Base-by-base conservation (phyloP, 345 rosid genomes). In the Sisymbrium altissimum region DNA sequence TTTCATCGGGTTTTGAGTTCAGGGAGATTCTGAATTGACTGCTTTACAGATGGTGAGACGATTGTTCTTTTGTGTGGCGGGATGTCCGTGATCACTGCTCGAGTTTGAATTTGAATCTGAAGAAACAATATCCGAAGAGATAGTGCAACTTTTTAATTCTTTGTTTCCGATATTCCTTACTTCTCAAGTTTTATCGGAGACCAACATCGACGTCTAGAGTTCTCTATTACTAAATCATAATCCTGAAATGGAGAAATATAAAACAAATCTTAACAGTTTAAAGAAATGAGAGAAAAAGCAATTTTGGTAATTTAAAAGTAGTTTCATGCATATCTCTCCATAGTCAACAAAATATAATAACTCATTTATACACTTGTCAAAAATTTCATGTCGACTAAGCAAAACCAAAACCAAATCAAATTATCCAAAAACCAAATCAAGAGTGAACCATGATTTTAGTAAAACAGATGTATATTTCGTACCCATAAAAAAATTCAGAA, bases 41-140 rank as follows among this genome's bases (percentile, higher is more conserved):
- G n/a, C 55, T 21, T 4, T 6, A 17, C 15, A 17, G 9, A 14
- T 29, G 9, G 25, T 52, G 1, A 13, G 0, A 9, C 8, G 50
- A 4, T 55, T 5, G 7, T 35, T 46, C 0, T 6, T 14, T 0
- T 36, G 7, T 33, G 59, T 57, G 67, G 61, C 73, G 61, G 44
- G 43, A 66, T 66, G 30, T 35, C 13, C 17, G 60, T 57, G 67
- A 74, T 49, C 17, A 14, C 33, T 17, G 21, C 29, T 65, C 10
- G 19, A 29, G 18, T 70, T 64, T 70, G 58, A 77, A 57, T 70
- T 56, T 64, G 55, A 76, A 70, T 55, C 27, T 18, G 56, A 4
- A 29, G 52, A 40, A 60, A 52, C 29, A 27, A 7, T 43, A 61
- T 68, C 57, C n/a, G 56, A 68, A 12, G 66, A 53, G 70, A 25